Evolutionary conservation across 148 eudicot genomes (phyloP).

Genomic region (Chenopodium formosanum): DNA sequence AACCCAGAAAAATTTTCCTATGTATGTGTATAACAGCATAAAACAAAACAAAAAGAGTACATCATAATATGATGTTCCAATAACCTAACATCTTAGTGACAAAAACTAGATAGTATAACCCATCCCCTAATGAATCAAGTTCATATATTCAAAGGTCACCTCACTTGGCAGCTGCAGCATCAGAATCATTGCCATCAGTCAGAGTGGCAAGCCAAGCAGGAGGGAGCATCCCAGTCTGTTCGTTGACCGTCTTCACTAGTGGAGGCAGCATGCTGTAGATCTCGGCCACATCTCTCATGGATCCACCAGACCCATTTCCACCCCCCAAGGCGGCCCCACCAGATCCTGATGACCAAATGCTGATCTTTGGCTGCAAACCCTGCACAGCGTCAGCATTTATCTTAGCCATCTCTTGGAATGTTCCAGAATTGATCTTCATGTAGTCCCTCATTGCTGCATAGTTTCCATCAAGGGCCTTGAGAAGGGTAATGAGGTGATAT

Average conservation of each 20-base stretch:
- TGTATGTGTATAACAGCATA: not conserved
- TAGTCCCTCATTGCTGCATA: constrained; percentile 33
- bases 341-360: constrained; percentile 31
- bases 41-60: not conserved
- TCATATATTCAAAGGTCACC: not conserved
- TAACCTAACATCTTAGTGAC: not conserved
- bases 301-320: constrained; percentile 10
- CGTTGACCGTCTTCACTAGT: constrained; percentile 33
- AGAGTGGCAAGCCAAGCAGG: constrained; percentile 39
- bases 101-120: not conserved
- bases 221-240: constrained; percentile 42
- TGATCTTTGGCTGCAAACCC: constrained; percentile 39
- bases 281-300: constrained; percentile 33
- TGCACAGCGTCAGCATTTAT: constrained; percentile 30
- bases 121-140: not conserved
- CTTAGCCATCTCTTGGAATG: constrained; percentile 32
- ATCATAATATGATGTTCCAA: not conserved
- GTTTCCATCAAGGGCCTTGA: constrained; percentile 26
- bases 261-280: constrained; percentile 34
- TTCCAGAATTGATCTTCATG: constrained; percentile 31
- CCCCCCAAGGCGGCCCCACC: constrained; percentile 1
- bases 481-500: constrained; percentile 24
- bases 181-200: constrained; percentile 13
- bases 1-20: too few species aligned
- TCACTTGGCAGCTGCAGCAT: constrained; percentile 7